phyloP scores from a whole-genome alignment of 2,329 filamentous ascomycete genomes.

The Lachnellula arida region DNA sequence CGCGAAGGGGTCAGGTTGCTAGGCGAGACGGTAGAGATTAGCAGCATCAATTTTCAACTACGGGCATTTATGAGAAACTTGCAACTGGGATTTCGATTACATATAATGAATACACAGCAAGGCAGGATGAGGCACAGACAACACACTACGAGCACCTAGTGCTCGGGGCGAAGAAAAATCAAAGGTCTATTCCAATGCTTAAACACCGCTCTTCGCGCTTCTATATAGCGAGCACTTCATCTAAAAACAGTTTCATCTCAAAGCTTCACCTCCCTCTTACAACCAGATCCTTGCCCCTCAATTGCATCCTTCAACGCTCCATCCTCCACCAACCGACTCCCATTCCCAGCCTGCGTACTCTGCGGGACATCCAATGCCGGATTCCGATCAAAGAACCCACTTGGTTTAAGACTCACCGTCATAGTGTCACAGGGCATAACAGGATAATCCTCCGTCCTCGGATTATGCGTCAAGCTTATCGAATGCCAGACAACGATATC shows the following conservation, averaged over 20 bases:
- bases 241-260: background rate
- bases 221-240: no score
- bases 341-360: constrained; percentile 21
- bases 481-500: constrained; percentile 87
- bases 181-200: no score
- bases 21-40: no score
- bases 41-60: no score
- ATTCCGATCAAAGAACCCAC: constrained; percentile 47
- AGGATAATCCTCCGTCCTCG: constrained; percentile 80
- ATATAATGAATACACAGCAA: no score
- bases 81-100: no score
- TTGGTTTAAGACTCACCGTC: constrained; percentile 55
- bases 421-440: constrained; percentile 84
- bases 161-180: no score
- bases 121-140: no score
- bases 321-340: constrained; percentile 16
- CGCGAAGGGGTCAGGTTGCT: no score
- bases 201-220: no score
- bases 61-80: no score
- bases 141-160: no score
- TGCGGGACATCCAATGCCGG: constrained; percentile 43
- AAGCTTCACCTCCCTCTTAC: constrained; percentile 7
- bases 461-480: constrained; percentile 84
- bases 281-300: constrained; percentile 2
- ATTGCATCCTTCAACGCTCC: constrained; percentile 6